These are phyloP conservation scores for Hymenoscyphus linearis DNA, from an alignment of 2,329 filamentous ascomycete species.

Conservation along the genomic window DNA sequence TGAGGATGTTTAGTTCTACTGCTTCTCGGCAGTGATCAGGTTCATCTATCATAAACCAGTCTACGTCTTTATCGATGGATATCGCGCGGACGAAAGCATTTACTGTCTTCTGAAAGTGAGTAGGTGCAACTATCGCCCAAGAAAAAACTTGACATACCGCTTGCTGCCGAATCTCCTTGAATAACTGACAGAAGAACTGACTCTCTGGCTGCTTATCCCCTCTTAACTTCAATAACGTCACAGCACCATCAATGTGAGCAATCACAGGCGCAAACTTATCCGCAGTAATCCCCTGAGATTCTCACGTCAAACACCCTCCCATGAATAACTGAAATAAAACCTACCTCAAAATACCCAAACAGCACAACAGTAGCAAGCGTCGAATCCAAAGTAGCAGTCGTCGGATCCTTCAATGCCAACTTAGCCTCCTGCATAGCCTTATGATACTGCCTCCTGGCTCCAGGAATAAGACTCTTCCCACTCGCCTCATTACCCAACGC, in stretches of 20 bases:
- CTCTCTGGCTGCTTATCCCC: constrained; percentile 29
- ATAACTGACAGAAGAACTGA: not conserved
- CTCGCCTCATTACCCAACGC: constrained; percentile 46
- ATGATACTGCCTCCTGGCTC: constrained; percentile 45
- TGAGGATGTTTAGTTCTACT: not conserved
- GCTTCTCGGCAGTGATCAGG: not conserved
- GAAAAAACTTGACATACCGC: not conserved
- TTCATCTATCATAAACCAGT: constrained; percentile 9
- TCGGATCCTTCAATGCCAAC: constrained; percentile 43
- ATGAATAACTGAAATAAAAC: constrained; percentile 4
- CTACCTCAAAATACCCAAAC: constrained; percentile 51
- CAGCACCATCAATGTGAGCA: constrained; percentile 53
- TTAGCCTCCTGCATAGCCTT: constrained; percentile 47
- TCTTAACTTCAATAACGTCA: constrained; percentile 50
- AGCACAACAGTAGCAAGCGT: constrained; percentile 53
- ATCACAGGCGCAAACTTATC: not conserved
- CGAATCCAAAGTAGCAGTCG: constrained; percentile 42
- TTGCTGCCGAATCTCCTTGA: not conserved
- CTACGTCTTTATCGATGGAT: constrained; percentile 50
- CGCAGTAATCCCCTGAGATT: constrained; percentile 32
- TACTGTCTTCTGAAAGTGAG: constrained; percentile 32
- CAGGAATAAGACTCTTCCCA: constrained; percentile 28
- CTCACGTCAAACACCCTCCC: not conserved
- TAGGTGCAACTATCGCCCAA: not conserved
- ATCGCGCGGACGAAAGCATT: constrained; percentile 40